Base-by-base conservation (phyloP, 805 yeast genomes). In the Saccharomycopsis malanga region DNA sequence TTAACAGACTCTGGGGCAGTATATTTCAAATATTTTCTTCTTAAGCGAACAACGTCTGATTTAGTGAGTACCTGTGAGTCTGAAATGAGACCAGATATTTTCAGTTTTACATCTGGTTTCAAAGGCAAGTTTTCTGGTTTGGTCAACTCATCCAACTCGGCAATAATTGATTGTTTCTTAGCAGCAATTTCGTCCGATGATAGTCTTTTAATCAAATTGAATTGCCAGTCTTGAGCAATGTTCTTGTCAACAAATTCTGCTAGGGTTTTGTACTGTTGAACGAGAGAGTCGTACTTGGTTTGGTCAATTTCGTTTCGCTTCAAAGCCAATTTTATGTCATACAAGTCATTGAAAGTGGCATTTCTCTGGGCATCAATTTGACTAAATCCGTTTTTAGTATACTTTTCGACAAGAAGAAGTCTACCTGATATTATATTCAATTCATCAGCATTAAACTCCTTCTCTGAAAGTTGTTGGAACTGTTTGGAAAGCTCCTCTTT, bases 381-480 rank as follows among this genome's bases (percentile, higher is more conserved):
- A 0, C 71, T 39, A 53, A 74, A 70, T n/a, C 91, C 94, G 53
- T 77, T 78, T 54, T 71, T 71, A 46, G 80, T 56, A 52, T 70
- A 74, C 45, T 75, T 75, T 52, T 74, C 76, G 42, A 83, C 66
- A 37, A 69, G 65, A 4, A 73, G 59, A 38, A 86, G 65, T 60
- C 93, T 78, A 30, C 64, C 59, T 3, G 76, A 65, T n/a, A 76
- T 79, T 21, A 67, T 27, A 14, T 23, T 21, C 20, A 9, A 17
- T 23, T 32, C 56, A 15, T 57, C 30, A 40, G 67, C 69, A 12
- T 69, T 34, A 14, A 56, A 48, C 14, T 56, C 15, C 39, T 60
- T 38, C 47, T 56, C 20, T 37, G 49, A 48, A 34, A 61, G 57
- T 2, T 58, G 56, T 14, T 56, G 46, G 35, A 77, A 46, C 21